Conservation (phyloP, 495 filamentous ascomycete species). For the Tuber microsphaerosporum region DNA sequence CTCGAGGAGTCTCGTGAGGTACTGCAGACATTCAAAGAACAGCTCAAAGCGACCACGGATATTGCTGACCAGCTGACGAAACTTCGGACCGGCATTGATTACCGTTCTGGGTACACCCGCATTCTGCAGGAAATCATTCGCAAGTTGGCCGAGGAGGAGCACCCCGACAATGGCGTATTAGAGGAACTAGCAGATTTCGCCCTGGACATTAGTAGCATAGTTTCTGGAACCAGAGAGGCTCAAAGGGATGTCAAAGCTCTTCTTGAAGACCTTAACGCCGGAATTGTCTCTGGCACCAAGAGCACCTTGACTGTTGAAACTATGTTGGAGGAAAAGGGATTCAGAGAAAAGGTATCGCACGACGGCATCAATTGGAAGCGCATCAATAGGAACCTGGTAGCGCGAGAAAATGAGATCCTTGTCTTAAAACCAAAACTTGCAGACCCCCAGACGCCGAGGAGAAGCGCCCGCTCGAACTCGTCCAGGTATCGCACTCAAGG, state of each 20-base stretch:
- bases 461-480: neutral
- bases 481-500: neutral
- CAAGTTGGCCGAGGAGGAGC: neutral
- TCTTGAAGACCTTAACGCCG: neutral
- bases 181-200: neutral
- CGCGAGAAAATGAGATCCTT: neutral
- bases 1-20: neutral
- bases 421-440: neutral
- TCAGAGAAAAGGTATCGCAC: neutral
- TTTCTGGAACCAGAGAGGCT: neutral
- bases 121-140: neutral
- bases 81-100: neutral
- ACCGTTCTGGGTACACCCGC: neutral
- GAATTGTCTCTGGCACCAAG: neutral
- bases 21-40: neutral
- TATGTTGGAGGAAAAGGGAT: neutral
- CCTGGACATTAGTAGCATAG: neutral
- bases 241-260: conserved; percentile 1
- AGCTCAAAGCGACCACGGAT: neutral
- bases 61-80: neutral
- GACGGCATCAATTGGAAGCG: neutral
- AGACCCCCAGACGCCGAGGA: neutral
- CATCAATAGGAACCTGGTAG: neutral
- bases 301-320: neutral
- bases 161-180: neutral